phyloP scores from a whole-genome alignment of 257 asterid species.

The Solanum ossicruentum region DNA sequence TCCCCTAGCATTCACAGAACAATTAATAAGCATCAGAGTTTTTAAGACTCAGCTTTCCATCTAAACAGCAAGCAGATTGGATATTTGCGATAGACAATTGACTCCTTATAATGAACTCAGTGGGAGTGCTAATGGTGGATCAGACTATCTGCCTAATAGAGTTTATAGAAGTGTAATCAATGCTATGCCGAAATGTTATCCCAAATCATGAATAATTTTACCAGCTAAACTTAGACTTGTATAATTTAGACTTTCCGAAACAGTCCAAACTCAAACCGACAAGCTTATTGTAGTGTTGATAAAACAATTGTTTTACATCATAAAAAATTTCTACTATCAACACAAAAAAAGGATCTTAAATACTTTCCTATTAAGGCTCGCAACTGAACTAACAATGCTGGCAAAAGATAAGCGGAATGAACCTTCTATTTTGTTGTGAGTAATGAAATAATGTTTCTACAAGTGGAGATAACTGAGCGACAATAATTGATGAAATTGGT shows the following conservation, averaged over 20 bases:
- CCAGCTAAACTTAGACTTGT: not conserved
- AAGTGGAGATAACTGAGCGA: not conserved
- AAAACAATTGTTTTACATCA: not conserved
- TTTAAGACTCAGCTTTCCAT: not conserved
- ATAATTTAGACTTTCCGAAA: not conserved
- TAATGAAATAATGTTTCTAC: not conserved
- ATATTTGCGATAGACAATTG: not conserved
- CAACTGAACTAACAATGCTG: not conserved
- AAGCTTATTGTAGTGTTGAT: not conserved
- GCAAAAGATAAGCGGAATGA: not conserved
- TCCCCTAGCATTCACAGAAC: slow-evolving; percentile 38
- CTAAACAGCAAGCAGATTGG: not conserved
- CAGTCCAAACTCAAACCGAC: not conserved
- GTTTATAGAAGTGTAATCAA: not conserved
- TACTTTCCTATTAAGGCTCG: not conserved
- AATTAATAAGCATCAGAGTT: not conserved
- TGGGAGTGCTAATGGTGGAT: not conserved
- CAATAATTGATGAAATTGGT: not conserved
- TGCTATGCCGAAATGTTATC: not conserved
- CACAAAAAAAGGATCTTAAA: not conserved
- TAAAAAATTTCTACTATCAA: not conserved
- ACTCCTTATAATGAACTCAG: not conserved
- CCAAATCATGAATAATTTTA: not conserved
- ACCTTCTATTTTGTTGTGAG: not conserved
- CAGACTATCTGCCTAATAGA: not conserved